A percentile compares a stretch with the other conserved stretches of the same genome.
Evolutionary conservation across 371 early-diverging fungal species (phyloP).

Genomic region (Mortierella sp.): DNA sequence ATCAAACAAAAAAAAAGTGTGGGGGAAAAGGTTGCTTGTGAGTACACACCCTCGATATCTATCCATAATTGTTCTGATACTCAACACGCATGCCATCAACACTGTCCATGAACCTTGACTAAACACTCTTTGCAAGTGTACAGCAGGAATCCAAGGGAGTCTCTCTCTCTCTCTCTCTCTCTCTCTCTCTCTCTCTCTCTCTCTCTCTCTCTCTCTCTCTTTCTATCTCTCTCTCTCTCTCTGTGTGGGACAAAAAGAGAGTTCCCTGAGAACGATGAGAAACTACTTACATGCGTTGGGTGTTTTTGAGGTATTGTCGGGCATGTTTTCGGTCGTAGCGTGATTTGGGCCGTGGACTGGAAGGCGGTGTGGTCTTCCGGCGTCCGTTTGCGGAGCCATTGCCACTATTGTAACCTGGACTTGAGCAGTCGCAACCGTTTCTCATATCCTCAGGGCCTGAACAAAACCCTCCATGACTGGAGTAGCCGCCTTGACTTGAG

Average conservation of each 20-base stretch:
- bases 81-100: neutral
- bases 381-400: constrained; percentile 29
- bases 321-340: constrained; percentile 48
- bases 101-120: neutral
- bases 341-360: constrained; percentile 31
- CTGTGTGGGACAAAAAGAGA: too few relatives aligned
- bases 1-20: constrained; percentile 10
- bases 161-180: too few relatives aligned
- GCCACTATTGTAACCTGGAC: constrained; percentile 26
- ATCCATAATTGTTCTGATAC: too few relatives aligned
- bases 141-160: too few relatives aligned
- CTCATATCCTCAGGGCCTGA: constrained; percentile 34
- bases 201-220: too few relatives aligned
- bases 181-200: too few relatives aligned
- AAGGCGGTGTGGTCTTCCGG: constrained; percentile 34
- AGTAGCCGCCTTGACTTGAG: constrained; percentile 48
- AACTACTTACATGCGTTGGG: constrained; percentile 34
- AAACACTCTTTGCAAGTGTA: neutral
- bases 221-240: too few relatives aligned
- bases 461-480: constrained; percentile 39
- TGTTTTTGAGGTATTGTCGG: constrained; percentile 50
- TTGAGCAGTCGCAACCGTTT: neutral
- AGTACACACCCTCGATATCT: too few relatives aligned
- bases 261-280: neutral
- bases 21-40: neutral